Evolutionary conservation across 768 basidiomycete genomes (phyloP).

Genomic region (Serendipita indica): DNA sequence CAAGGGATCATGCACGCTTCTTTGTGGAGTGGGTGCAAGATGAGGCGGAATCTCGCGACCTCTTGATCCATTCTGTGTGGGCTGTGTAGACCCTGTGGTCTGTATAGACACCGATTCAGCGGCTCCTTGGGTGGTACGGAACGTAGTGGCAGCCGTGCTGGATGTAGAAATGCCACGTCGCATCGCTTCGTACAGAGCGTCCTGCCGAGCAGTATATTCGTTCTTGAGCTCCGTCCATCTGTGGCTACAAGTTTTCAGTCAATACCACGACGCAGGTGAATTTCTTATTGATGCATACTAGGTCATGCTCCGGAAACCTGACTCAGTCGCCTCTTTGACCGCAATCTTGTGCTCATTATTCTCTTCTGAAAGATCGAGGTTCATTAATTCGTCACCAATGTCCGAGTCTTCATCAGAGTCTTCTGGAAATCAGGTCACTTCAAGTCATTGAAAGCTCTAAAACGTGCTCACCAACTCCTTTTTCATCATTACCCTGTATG

Average conservation of each 20-base stretch:
- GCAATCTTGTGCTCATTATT: not conserved
- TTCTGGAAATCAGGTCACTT: constrained; percentile 6
- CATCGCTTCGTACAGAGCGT: constrained; percentile 36
- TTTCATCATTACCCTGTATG: constrained; percentile 11
- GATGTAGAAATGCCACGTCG: constrained; percentile 14
- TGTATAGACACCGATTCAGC: not conserved
- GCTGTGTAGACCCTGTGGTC: not conserved
- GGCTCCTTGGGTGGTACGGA: not conserved
- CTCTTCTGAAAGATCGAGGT: constrained; percentile 10
- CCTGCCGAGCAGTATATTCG: constrained; percentile 54
- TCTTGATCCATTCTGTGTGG: not conserved
- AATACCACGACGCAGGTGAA: not conserved
- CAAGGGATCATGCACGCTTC: not conserved
- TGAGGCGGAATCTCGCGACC: not conserved
- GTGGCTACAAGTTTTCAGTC: constrained; percentile 26
- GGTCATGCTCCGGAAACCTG: constrained; percentile 40
- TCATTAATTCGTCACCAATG: not conserved
- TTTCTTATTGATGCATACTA: not conserved
- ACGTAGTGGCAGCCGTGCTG: not conserved
- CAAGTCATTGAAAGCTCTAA: not conserved
- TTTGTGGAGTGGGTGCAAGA: not conserved
- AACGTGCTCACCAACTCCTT: no score
- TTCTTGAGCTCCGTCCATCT: constrained; percentile 50
- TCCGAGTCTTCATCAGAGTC: not conserved
- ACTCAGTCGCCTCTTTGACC: constrained; percentile 31